Base-by-base conservation (phyloP, 169 alveolate species). In the Cryptosporidium meleagridis region DNA sequence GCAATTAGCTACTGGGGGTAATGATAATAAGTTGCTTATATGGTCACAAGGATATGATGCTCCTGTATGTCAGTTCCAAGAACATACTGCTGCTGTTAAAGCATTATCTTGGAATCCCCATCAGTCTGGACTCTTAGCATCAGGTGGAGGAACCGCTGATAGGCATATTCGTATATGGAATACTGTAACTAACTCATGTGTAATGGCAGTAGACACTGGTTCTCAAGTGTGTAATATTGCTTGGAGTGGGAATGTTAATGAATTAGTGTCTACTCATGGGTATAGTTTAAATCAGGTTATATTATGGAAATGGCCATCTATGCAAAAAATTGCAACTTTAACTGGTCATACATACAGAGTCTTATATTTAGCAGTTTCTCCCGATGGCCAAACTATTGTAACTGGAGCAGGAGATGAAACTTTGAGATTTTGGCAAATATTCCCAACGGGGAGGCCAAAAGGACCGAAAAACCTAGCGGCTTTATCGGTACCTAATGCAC, bases 121-220 rank as follows among this genome's bases (percentile, higher is more conserved):
- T 91, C 96, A 97, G 92, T 93, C 95, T 75, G 97, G 97, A 52
- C 93, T 97, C 37, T 92, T 98, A 33, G 98, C 98, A 26, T 93
- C 97, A 14, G 99, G 99, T 3, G 99, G 99, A 18, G 99, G 99
- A 3, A 97, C 99, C 14, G 99, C 98, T 23, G 99, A 98, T 93
- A 94, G 98, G 75, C 94, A 97, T 72, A 97, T 98, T n/a, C 96
- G 97, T 35, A 96, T 97, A 73, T 98, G 99, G 98, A 96, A 97
- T 93, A 97, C 99, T 44, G 85, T 80, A 18, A 95, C 96, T 69
- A 92, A 95, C 26, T 92, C 95, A 59, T 93, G 94, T 86, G 92
- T 96, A n/a, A 87, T 94, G 86, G 91, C 94, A 69, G 94, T 97
- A 26, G 97, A 95, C 72, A 96, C 99, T 16, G 98, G 97, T 12